phyloP scores from a whole-genome alignment of 1,139 yeast genomes.

The Protomyces macrosporus region DNA sequence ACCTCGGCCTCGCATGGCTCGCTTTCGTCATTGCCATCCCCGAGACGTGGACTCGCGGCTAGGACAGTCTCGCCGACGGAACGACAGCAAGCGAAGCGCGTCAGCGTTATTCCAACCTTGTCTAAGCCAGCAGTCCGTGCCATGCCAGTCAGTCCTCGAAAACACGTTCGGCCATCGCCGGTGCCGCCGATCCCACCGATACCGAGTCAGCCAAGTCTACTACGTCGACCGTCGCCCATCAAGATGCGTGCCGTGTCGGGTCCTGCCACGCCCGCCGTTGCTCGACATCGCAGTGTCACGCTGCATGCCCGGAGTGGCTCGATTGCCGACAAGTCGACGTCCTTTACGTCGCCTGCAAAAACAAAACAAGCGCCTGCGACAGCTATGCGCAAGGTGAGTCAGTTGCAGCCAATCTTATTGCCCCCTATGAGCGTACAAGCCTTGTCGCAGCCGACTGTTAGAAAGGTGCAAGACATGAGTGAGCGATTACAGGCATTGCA shows the following conservation, averaged over 20 bases:
- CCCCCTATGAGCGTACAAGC: conserved; percentile 15
- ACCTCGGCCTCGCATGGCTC: conserved; percentile 13
- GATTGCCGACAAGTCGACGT: conserved; percentile 1
- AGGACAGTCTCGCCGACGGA: conserved; percentile 21
- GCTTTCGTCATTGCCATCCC: conserved; percentile 6
- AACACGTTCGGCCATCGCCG: conserved; percentile 3
- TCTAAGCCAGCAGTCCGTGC: conserved; percentile 3
- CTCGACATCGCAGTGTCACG: conserved; percentile 17
- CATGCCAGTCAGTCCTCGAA: background rate
- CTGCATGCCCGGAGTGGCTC: background rate
- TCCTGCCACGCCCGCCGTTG: background rate
- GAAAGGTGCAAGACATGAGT: conserved; percentile 14
- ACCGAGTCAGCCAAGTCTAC: background rate
- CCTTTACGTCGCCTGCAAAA: conserved; percentile 20
- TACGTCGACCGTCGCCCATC: conserved; percentile 5
- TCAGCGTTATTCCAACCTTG: conserved; percentile 5
- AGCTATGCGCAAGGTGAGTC: background rate
- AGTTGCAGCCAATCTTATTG: conserved; percentile 6
- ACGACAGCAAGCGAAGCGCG: conserved; percentile 5
- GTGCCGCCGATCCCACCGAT: conserved; percentile 20
- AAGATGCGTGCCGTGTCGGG: conserved; percentile 18
- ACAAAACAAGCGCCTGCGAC: background rate
- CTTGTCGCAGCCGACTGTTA: conserved; percentile 12
- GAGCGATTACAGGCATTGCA: background rate
- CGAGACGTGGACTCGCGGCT: conserved; percentile 19